A percentile compares a stretch with the other conserved stretches of the same genome.
Evolutionary conservation across 148 eudicot species (phyloP).

Genomic region (Nyssa sinensis): DNA sequence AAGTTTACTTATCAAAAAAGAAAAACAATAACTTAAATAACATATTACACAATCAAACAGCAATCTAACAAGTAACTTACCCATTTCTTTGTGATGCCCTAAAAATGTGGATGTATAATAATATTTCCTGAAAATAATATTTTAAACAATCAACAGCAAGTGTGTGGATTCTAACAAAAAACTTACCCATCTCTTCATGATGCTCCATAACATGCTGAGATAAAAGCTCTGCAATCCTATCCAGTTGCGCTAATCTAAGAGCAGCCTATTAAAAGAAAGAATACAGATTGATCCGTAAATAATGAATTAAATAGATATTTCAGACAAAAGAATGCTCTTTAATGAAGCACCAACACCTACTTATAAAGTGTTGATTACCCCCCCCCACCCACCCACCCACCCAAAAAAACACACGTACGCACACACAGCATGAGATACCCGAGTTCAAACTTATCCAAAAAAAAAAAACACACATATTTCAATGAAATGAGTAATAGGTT

Average conservation of each 20-base stretch:
- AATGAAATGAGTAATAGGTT: not conserved
- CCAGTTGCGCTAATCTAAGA: constrained; percentile 85
- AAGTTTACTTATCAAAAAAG: no score
- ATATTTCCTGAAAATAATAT: not conserved
- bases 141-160: not conserved
- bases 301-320: constrained; percentile 7
- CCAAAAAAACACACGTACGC: no score
- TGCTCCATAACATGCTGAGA: constrained; percentile 93
- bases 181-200: constrained; percentile 93
- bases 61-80: no score
- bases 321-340: not conserved
- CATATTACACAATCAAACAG: no score
- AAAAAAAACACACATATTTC: not conserved
- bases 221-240: constrained; percentile 64
- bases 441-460: not conserved
- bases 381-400: not conserved
- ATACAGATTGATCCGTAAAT: constrained; percentile 23
- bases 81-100: no score
- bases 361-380: not conserved
- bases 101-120: no score
- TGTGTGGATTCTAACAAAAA: constrained; percentile 14
- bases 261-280: constrained; percentile 61
- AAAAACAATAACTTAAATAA: no score
- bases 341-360: not conserved
- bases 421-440: not conserved